Conservation (phyloP, 441 rosid genomes). For the Gossypium gossypioides region DNA sequence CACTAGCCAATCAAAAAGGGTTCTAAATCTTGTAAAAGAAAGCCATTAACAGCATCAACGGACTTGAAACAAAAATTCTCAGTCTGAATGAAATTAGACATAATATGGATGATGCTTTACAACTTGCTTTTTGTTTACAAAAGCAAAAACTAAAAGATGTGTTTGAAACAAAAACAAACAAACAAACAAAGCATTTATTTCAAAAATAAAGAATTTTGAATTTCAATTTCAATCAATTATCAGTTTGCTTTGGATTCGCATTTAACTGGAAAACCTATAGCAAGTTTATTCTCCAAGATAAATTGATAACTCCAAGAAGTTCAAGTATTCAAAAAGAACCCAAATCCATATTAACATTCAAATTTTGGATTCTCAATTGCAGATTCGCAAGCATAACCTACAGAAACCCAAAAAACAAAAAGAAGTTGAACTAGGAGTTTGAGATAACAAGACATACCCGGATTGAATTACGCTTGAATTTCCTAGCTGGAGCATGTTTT, state of each 20-base stretch:
- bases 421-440: background rate
- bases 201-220: background rate
- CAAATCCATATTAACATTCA: background rate
- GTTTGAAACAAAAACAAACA: background rate
- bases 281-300: background rate
- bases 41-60: background rate
- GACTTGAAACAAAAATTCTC: background rate
- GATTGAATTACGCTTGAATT: constrained; percentile 31
- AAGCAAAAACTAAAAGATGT: background rate
- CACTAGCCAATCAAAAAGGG: background rate
- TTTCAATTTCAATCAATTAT: background rate
- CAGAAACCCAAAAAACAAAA: constrained; percentile 20
- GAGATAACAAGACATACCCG: constrained; percentile 33
- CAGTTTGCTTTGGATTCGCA: background rate
- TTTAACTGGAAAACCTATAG: background rate
- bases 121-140: background rate
- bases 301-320: background rate
- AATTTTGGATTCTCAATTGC: background rate
- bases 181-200: too few species aligned
- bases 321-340: background rate
- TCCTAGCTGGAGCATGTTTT: constrained; percentile 22
- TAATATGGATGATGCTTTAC: background rate
- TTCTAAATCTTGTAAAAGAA: background rate
- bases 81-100: background rate
- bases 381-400: background rate